phyloP scores from a whole-genome alignment of 108 stramenopile genomes.

The Skeletonema marinoi region DNA sequence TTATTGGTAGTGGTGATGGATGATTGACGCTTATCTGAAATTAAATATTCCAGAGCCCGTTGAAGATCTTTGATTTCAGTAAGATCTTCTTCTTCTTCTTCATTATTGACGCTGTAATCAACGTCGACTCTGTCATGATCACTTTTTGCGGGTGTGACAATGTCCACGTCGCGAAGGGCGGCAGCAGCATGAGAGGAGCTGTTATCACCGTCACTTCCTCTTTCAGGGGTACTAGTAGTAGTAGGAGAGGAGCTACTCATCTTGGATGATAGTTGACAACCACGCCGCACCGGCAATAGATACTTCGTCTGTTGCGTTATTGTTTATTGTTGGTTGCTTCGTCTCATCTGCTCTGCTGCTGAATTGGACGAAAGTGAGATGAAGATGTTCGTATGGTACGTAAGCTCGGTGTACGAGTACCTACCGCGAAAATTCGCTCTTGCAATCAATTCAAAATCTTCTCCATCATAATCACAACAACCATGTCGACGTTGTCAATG shows the following conservation, averaged over 20 bases:
- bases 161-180: background rate
- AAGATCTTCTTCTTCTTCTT: background rate
- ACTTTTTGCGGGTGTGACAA: background rate
- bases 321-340: no score
- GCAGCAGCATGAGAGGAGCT: background rate
- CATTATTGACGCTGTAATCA: background rate
- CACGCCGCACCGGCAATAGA: no score
- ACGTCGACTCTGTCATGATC: background rate
- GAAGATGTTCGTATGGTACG: no score
- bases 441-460: no score
- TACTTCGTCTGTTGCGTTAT: no score
- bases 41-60: conserved; percentile 26
- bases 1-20: background rate
- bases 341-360: no score
- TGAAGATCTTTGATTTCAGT: conserved; percentile 32
- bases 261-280: background rate
- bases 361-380: no score
- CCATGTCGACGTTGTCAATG: background rate
- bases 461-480: background rate
- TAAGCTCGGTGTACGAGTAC: no score
- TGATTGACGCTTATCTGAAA: conserved; percentile 10
- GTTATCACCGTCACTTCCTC: background rate
- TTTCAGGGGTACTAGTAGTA: background rate
- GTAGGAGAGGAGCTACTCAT: background rate
- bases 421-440: no score